Base-by-base conservation (phyloP, 805 yeast genomes). In the Dipodascus geniculatus region DNA sequence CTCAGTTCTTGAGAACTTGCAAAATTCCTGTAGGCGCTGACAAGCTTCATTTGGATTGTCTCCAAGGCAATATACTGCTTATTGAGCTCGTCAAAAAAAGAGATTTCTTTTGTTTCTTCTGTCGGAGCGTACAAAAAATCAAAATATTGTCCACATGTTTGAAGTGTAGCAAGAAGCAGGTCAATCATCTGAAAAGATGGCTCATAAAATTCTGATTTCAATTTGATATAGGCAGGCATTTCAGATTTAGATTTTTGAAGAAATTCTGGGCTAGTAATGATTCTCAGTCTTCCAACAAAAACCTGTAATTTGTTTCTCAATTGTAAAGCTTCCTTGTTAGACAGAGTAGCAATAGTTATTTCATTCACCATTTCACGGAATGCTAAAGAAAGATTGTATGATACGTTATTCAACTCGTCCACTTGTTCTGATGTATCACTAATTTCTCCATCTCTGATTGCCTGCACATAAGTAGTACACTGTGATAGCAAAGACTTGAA, bases 321-420 rank as follows among this genome's bases (percentile, higher is more conserved):
- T 1, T 55, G 57, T 51, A 69, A 65, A 44, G 75, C 58, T 24
- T 66, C 65, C 19, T 57, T 61, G 35, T 60, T 64, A 19, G 67
- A 55, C 54, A 72, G 68, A 2, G 63, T 62, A 0, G 75, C 64
- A 3, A 76, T 44, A 22, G 72, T 67, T 20, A 69, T 50, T 48
- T 73, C 76, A 58, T 72, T 73, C 9, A 68, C 60, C 54, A 71
- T 72, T 54, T 75, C 79, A 57, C 79, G 67, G 53, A 70, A 73
- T 11, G 65, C 64, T 51, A 73, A 74, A 0, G 79, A 68, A 2
- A 75, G 60, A 3, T 57, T 58, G 1, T 73, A 59, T 1, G 73
- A 58, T 3, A 62, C 57, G 4, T 61, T 56, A 2, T 68, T 66
- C 62, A 75, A 66, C 6, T 56, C 52, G 20, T 64, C 64, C 6